Evolutionary conservation across 371 early-diverging fungal genomes (phyloP), one percentile per base, ranked within the genome.

Genomic region (Mortierella polycephala): DNA sequence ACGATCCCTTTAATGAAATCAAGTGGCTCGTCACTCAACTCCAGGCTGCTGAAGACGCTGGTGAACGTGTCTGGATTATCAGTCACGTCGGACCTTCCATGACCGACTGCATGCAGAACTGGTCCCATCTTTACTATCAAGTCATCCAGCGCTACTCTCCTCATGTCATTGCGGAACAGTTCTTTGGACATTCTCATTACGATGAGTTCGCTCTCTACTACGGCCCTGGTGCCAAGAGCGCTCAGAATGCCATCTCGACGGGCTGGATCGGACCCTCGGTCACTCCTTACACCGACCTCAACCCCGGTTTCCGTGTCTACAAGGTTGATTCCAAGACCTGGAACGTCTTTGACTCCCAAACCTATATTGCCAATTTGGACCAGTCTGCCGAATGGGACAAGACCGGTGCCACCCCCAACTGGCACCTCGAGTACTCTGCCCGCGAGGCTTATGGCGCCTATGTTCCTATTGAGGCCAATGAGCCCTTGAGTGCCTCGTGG

Each of bases 351-450:
- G 89, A 89, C 57, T 85, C 89, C 0, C 62, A 81, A 20, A 89
- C 89, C 7, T 89, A 85, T 61, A 66, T 83, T 54, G 88, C 89
- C 20, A 82, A 88, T 62, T 62, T 89, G 39, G 69, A 83, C 49
- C 74, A 85, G 58, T 83, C 85, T 0, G 62, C 70, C 21, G 57
- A 60, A 8, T 86, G 87, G 88, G 64, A 69, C 12, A 61, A 72
- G 20, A 41, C 67, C 3, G 71, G 68, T 30, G 30, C 64, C 11
- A 39, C 55, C 0, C 83, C 87, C 80, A 84, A 86, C 69, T 89
- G 89, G 89, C 85, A 87, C 66, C 53, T 84, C n/a, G 88, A 87
- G 68, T 89, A 89, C 62, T 86, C 87, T 62, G 88, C 89, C 20
- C 71, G 83, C 55, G 63, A 85, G 42, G 73, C 83, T 21, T 89